Base-by-base conservation (phyloP, 441 rosid species). In the Erodium moschatum region DNA sequence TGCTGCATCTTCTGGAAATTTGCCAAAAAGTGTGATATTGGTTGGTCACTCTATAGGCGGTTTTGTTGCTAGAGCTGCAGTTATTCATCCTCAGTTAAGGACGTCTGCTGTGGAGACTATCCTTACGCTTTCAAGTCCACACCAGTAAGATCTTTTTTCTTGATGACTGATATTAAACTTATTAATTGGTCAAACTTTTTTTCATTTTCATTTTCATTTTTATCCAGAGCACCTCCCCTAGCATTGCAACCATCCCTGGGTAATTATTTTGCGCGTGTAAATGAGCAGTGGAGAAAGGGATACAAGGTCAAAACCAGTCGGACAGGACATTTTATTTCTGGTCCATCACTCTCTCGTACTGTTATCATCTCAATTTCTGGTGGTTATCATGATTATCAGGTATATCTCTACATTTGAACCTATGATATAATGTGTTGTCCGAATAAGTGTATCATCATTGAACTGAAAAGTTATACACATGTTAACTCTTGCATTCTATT, bases 11-110 rank as follows among this genome's bases (percentile, higher is more conserved):
- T 84, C 89, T 63, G 82, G 84, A 72, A 84, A 71, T 68, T 74
- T 86, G 84, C 97, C 99, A 48, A 81, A 74, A 69, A 88, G 81
- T 84, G 97, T 94, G 73, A 88, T 94, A 75, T 81, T 94, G 84
- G 91, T 94, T 78, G 99, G 97, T 67, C 99, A 94, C 80, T 94
- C 99, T 65, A 90, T 94, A 90, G 99, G 99, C 76, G 99, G 99
- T 70, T 91, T 94, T 82, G 97, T 94, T 80, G 97, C 99, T 74
- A 88, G 99, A 87, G 97, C 99, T 72, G 97, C 91, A 73, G 78
- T 86, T 2, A 74, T 89, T 73, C 96, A 91, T 78, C 97, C 97
- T 69, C 82, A 31, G 71, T 79, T 94, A 69, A 85, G 94, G 81
- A 89, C 87, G 76, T 84, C 84, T 65, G 83, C 94, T 64, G 91